These are phyloP conservation scores for Exophiala lecanii-corni DNA, from an alignment of 2,329 filamentous ascomycete species.

Conservation along the genomic window DNA sequence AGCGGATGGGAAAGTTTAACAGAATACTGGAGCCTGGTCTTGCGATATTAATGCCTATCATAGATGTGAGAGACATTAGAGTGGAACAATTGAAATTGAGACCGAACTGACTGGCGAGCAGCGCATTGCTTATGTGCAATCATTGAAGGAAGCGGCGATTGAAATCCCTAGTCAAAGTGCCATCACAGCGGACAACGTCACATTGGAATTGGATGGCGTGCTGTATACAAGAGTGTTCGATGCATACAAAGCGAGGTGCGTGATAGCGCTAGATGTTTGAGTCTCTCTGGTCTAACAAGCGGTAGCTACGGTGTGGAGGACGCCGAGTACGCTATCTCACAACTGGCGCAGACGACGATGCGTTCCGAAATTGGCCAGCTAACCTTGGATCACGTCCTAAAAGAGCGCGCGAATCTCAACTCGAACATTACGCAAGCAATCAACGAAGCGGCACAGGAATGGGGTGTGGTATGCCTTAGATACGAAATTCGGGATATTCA, in stretches of 20 bases:
- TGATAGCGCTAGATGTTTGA: constrained; percentile 6
- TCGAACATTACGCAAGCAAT: constrained; percentile 98
- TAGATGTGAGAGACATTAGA: constrained; percentile 58
- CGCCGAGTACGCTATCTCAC: constrained; percentile 96
- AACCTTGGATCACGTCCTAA: constrained; percentile 92
- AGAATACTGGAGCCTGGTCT: constrained; percentile 88
- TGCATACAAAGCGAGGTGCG: constrained; percentile 91
- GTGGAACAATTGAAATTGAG: background rate
- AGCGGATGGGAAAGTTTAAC: constrained; percentile 98
- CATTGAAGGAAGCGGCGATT: constrained; percentile 89
- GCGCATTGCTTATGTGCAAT: constrained; percentile 96
- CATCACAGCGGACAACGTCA: constrained; percentile 98
- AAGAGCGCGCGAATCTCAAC: constrained; percentile 93
- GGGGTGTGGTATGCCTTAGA: constrained; percentile 91
- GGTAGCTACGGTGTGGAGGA: constrained; percentile 93
- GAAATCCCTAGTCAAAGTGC: constrained; percentile 97
- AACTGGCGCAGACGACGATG: constrained; percentile 98
- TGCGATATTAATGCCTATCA: constrained; percentile 79
- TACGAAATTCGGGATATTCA: constrained; percentile 99
- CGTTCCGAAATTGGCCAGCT: constrained; percentile 96
- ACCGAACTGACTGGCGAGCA: constrained; percentile 9
- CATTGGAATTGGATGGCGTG: constrained; percentile 90
- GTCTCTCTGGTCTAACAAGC: constrained; percentile 9
- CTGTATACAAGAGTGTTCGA: constrained; percentile 95
- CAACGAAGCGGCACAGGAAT: constrained; percentile 94